These are phyloP conservation scores for Magnolia kwangsiensis DNA, from an alignment of 164 flowering plant species.

Conservation along the genomic window DNA sequence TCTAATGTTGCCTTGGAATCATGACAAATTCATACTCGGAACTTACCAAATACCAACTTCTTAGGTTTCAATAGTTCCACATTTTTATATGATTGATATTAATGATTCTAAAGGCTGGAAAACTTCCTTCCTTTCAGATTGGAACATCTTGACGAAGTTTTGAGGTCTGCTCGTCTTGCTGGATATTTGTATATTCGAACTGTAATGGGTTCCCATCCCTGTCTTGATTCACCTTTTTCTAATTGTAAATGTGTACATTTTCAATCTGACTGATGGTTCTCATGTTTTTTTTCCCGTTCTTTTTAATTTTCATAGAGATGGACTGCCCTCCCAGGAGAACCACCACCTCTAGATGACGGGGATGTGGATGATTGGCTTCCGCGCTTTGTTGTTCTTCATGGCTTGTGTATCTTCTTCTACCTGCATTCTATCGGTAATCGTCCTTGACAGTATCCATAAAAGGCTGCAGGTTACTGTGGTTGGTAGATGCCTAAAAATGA, in stretches of 20 bases:
- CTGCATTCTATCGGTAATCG: slow-evolving; percentile 59
- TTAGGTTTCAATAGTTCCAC: no score
- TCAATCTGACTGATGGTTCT: background rate
- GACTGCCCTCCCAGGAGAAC: slow-evolving; percentile 87
- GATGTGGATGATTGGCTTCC: slow-evolving; percentile 99
- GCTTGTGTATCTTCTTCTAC: slow-evolving; percentile 80
- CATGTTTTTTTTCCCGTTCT: background rate
- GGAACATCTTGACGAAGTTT: slow-evolving; percentile 80
- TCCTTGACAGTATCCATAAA: background rate
- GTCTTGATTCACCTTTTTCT: background rate
- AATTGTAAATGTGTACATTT: background rate
- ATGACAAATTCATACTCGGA: no score
- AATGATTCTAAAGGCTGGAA: slow-evolving; percentile 1
- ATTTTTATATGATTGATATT: no score
- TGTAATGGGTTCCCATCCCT: slow-evolving; percentile 34
- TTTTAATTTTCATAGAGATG: slow-evolving; percentile 55
- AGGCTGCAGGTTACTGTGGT: background rate
- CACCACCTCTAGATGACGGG: slow-evolving; percentile 85
- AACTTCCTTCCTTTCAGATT: slow-evolving; percentile 44
- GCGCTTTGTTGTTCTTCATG: slow-evolving; percentile 92
- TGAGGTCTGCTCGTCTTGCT: slow-evolving; percentile 78
- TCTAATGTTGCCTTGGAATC: no score
- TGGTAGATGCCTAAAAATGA: no score
- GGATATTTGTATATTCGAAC: slow-evolving; percentile 82
- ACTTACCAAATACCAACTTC: no score